Base-by-base conservation (phyloP, 768 basidiomycete genomes). In the Astraeus odoratus region DNA sequence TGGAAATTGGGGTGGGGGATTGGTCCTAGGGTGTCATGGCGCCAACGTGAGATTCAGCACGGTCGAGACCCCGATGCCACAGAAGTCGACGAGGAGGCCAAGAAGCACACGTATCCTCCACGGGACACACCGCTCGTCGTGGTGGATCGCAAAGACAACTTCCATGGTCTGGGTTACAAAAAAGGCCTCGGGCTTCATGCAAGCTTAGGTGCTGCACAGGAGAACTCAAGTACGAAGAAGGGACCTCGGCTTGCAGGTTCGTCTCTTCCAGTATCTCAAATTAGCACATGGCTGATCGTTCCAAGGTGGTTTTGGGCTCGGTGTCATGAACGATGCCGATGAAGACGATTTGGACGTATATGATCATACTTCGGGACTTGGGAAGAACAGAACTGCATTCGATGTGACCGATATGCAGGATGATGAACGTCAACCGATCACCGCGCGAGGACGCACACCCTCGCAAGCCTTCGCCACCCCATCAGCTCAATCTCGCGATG, bases 1-100 rank as follows among this genome's bases (percentile, higher is more conserved):
- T 97, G 96, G 95, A 73, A 84, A 33, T 65, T 81, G 0, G 96
- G 94, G 1, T 92, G 94, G 65, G 96, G 95, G 10, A 80, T 98
- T 16, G 96, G 95, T 0, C 92, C 94, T 4, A 78, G 95, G 9
- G 71, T 98, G 24, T 80, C 89, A 4, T 75, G 84, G 51, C 74
- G 79, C 27, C 81, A 88, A 57, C 80, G 86, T 35, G 80, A 76
- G 51, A 66, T 77, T 15, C 89, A 94, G 60, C 81, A 87, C 59
- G 61, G 74, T 10, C 77, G 77, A 46, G 57, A 63, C 30, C 62
- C 63, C 2, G 55, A 53, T 10, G 62, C 54, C 23, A 66, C 68
- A 27, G 81, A 79, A 0, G 81, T 83, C 18, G 78, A 86, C 43
- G 86, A 83, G 37, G 91, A 94, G 64, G 90, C 86, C 16, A 75